Evolutionary conservation across 345 rosid genomes (phyloP), one percentile per base, ranked within the genome.

Genomic region (Acer campestre): DNA sequence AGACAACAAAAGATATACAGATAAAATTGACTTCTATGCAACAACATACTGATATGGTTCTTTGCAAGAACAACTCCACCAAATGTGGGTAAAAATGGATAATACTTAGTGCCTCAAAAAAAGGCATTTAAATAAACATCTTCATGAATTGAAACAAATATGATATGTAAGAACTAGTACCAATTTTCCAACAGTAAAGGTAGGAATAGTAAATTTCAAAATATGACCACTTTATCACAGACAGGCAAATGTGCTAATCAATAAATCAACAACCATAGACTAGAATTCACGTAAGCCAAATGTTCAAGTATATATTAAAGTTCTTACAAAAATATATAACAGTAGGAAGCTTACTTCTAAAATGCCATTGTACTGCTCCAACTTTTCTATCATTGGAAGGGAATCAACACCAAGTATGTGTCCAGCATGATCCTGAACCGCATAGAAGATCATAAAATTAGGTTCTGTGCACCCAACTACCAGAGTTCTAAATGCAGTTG

Each of bases 341-440:
- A 22, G 68, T 49, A 70, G 86, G 78, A 82, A 79, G 77, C 67
- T 81, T 81, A 92, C 97, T 90, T 93, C 97, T 74, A 95, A 84
- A 75, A 95, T 78, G 78, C 64, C 68, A 78, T 93, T 91, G 83
- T 95, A 93, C 75, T 93, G 94, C 86, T 95, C 97, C 88, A 95
- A 71, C 85, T 95, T 93, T 75, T 91, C 85, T 68, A 92, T 85
- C 98, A 95, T 95, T 73, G 88, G 93, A 81, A 58, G 40, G 25
- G 99, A 95, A 84, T 95, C 92, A 42, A 93, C 97, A 70, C 98
- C 97, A 88, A 70, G 90, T 77, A 93, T 95, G 81, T 93, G 98
- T 61, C 99, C 97, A 62, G 97, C 97, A 85, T 92, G 99, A 85
- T 95, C 99, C 97, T 95, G 83, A 79, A 76, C 20, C 80, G 78